Conservation (phyloP, 768 basidiomycete genomes). For the Tulasnella sp. region DNA sequence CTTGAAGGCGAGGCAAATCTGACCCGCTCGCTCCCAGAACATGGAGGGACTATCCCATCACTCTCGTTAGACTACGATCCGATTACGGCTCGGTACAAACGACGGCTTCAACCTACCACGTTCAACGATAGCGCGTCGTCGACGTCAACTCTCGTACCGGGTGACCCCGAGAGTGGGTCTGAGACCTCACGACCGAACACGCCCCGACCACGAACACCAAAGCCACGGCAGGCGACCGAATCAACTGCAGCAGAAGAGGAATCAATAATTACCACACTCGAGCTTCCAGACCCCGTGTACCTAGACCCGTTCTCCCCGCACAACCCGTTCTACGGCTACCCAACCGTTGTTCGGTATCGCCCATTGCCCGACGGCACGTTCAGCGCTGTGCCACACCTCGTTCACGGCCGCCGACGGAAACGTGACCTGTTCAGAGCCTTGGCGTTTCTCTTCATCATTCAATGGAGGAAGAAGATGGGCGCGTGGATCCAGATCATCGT, state of each 20-base stretch:
- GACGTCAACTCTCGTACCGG: constrained; percentile 8
- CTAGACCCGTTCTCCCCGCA: constrained; percentile 11
- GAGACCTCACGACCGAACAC: neutral
- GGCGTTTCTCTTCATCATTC: constrained; percentile 18
- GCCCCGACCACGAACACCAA: constrained; percentile 4
- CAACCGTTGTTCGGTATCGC: constrained; percentile 18
- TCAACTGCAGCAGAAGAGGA: neutral
- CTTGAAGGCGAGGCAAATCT: neutral
- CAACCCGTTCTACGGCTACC: constrained; percentile 29
- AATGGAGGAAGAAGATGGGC: constrained; percentile 4
- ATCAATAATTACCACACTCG: neutral
- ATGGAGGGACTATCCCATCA: constrained; percentile 16
- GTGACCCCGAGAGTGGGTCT: neutral
- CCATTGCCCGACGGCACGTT: constrained; percentile 2
- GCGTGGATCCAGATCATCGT: neutral
- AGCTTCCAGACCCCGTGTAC: constrained; percentile 1
- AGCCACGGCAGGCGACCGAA: neutral
- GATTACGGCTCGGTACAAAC: constrained; percentile 3
- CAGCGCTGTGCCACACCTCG: constrained; percentile 2
- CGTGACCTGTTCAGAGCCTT: constrained; percentile 25
- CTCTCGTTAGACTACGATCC: constrained; percentile 8
- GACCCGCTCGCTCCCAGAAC: neutral
- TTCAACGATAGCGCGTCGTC: neutral
- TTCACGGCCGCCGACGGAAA: constrained; percentile 27
- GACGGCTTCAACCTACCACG: neutral